Evolutionary conservation across 1,139 yeast species (phyloP), one percentile per base, ranked within the genome.

Genomic region (Yamadazyma friedrichii): DNA sequence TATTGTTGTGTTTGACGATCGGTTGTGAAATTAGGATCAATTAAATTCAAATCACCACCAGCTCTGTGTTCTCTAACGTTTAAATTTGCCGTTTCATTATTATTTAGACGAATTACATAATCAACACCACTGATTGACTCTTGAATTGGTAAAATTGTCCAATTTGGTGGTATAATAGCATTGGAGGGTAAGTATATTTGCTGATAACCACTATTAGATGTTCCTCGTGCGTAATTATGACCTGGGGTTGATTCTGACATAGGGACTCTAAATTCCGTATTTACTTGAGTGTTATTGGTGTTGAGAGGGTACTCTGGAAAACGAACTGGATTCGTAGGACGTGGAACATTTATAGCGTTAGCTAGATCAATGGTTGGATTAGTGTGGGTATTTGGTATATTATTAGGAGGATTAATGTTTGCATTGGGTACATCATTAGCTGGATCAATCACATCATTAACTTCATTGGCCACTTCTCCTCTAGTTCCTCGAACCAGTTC

Each of bases 111-210:
- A 6, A 64, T 61, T n/a, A 39, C 44, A 40, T 58, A 63, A 20
- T 45, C 44, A 2, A 24, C 41, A 6, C 40, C 46, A 10, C 43
- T 46, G 4, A 43, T 42, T 40, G 47, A 45, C 17, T 40, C 41
- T 31, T 49, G 48, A 8, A 65, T 39, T 1, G 74, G 74, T 15
- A 67, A 43, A 6, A 64, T 31, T 1, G 61, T 51, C 72, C 73
- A 67, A 33, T 59, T 60, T 2, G 69, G 69, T 6, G 74, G 74
- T 9, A 65, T 39, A 2, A 64, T 33, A 1, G 69, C 65, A 26
- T 49, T 52, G 2, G 46, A 41, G 3, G 70, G 68, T 25, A 58
- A 49, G 3, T 41, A 34, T 12, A 62, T 54, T 2, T 54, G 50
- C 42, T 61, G 65, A 38, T 47, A 54, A n/a, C 38, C 41, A 16